A percentile compares a stretch with the other conserved stretches of the same genome.
Evolutionary conservation across 2,329 filamentous ascomycete genomes (phyloP).

Genomic region (Pseudocercospora musae): DNA sequence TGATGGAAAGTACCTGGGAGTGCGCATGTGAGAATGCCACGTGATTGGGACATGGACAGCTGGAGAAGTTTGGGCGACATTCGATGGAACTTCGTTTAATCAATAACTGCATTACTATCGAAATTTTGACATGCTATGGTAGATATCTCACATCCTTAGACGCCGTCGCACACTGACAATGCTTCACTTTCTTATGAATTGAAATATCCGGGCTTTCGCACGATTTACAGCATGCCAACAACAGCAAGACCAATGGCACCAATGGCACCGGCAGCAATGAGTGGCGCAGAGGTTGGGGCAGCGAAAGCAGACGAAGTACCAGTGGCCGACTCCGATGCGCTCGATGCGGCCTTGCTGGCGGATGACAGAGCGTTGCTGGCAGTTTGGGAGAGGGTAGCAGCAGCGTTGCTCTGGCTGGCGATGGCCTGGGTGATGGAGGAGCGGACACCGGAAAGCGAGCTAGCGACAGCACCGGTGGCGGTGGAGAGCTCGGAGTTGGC

Average conservation of each 20-base stretch:
- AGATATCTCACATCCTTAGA: background rate
- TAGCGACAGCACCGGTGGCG: constrained; percentile 11
- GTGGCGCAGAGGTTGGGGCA: constrained; percentile 17
- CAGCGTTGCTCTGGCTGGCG: constrained; percentile 7
- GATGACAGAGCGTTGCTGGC: background rate
- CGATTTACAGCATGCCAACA: constrained; percentile 16
- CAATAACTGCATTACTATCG: constrained; percentile 8
- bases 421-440: constrained; percentile 9
- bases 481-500: constrained; percentile 7
- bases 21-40: background rate
- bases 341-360: constrained; percentile 4
- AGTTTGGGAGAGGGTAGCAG: constrained; percentile 4
- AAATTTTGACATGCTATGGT: constrained; percentile 1
- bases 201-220: background rate
- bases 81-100: background rate
- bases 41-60: background rate
- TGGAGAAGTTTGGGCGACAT: background rate
- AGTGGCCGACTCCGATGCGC: background rate
- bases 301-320: constrained; percentile 7
- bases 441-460: constrained; percentile 3
- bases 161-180: constrained; percentile 1
- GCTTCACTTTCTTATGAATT: background rate
- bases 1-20: constrained; percentile 8
- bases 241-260: constrained; percentile 21
- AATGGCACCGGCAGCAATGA: constrained; percentile 21